Base-by-base conservation (phyloP, 2,329 filamentous ascomycete genomes). In the Fusarium scirpi region DNA sequence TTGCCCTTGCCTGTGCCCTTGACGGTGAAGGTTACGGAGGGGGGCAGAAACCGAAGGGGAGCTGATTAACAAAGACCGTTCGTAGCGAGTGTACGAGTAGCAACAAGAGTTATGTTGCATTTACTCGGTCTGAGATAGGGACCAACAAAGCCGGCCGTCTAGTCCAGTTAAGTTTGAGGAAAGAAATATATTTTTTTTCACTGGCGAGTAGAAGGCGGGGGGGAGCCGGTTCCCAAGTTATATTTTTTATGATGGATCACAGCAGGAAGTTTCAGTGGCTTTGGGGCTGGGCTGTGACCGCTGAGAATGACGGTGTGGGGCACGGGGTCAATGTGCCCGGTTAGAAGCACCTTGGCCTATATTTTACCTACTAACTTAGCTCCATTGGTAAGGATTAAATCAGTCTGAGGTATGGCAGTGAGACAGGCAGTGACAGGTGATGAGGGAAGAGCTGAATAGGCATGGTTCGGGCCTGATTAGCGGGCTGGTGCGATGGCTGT, bases 271-370 rank as follows among this genome's bases (percentile, higher is more conserved):
- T 52, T 15, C 48, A 55, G 65, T 66, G 57, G 60, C 62, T 55
- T 70, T 58, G 69, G 72, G 70, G 65, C 62, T 63, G 72, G 70
- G 68, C 65, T 65, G 63, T 71, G 68, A 67, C 66, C 63, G 67
- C 65, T 61, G 67, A 56, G 60, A 62, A 67, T 65, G 58, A 69
- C 27, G 44, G 43, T 58, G 71, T 73, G 72, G 72, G 70, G 70
- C 72, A 38, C 53, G 34, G 18, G 34, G 34, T 38, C 34, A 38
- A 38, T 38, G 34, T 38, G 34, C 34, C 34, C 34, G 34, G 34
- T 38, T n/a, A n/a, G 34, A 38, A 38, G 18, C 34, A 38, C 34
- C 34, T 38, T n/a, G 34, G 34, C 18, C 34, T 38, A 38, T 38
- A 38, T 38, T 38, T n/a, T 38, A 38, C 34, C 34, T 38, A 38